Base-by-base conservation (phyloP, 495 filamentous ascomycete genomes). In the Annulohypoxylon moriforme region DNA sequence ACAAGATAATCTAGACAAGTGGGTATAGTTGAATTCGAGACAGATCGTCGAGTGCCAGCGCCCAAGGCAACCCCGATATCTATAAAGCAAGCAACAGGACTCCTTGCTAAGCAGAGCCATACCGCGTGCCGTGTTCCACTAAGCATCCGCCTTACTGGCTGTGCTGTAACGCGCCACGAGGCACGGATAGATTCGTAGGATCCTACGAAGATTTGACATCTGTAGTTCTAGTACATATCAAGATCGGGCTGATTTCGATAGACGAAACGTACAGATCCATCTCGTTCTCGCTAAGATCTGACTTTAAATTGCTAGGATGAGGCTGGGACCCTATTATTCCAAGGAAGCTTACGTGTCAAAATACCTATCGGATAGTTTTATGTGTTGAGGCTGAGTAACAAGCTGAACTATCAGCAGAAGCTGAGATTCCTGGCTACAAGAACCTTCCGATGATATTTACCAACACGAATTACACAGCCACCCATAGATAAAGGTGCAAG, bases 361-460 rank as follows among this genome's bases (percentile, higher is more conserved):
- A 13, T 14, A 22, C 50, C 33, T 9, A 20, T 42, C 44, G 44
- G 60, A 31, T 42, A 33, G 42, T 25, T 60, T 47, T 42, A 20
- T 46, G 40, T 31, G 27, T 71, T 62, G 56, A 56, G 62, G 62
- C 68, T 67, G 38, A 55, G 67, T 47, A 8, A 13, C 42, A 8
- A 58, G 40, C 53, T 60, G 60, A 59, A 31, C 31, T 25, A 29
- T 55, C 13, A 8, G 25, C 20, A 50, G 47, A 8, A 31, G 49
- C 33, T 40, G 33, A 50, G 49, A 24, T 59, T 33, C 9, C 44
- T 8, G 24, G 36, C 18, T 14, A 25, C 20, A 8, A 59, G 29
- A 65, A 68, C 34, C 34, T 46, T 64, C 50, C 36, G 50, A 53
- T 5, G 25, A 29, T 25, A 31, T 6, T 31, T 53, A 31, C 1